Evolutionary conservation across 352 stramenopile genomes (phyloP).

Genomic region (Phytophthora boehmeriae): DNA sequence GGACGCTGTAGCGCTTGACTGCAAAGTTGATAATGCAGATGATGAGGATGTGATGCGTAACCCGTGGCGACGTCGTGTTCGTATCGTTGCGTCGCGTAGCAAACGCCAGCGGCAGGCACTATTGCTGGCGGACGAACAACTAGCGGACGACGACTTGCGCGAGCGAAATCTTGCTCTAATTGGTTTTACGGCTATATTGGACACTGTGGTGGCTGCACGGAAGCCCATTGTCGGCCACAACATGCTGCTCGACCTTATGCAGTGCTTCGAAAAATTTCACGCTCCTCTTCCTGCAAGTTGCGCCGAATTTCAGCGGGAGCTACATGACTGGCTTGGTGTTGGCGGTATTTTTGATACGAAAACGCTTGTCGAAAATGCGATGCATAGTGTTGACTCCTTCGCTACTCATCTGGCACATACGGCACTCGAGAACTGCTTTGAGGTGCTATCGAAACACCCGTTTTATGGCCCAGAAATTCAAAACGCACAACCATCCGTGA

Average conservation of each 20-base stretch:
- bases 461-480: conserved; percentile 67
- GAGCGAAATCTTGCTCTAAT: conserved; percentile 63
- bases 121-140: conserved; percentile 34
- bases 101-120: conserved; percentile 35
- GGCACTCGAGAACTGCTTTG: conserved; percentile 67
- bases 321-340: conserved; percentile 55
- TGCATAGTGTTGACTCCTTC: conserved; percentile 69
- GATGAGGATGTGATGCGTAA: conserved; percentile 42
- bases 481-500: conserved; percentile 23
- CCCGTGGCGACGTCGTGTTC: conserved; percentile 70
- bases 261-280: conserved; percentile 84
- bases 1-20: conserved; percentile 57
- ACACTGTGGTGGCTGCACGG: conserved; percentile 43
- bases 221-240: conserved; percentile 81
- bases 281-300: conserved; percentile 57
- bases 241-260: conserved; percentile 81
- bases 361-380: conserved; percentile 64
- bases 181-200: conserved; percentile 72
- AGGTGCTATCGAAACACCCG: conserved; percentile 60
- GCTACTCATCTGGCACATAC: conserved; percentile 64
- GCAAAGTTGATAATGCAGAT: conserved; percentile 62
- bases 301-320: conserved; percentile 58
- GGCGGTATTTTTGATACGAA: conserved; percentile 77
- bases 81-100: conserved; percentile 42
- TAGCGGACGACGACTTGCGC: conserved; percentile 35